phyloP scores from a whole-genome alignment of 78 protist species.

The Ministeria vibrans region DNA sequence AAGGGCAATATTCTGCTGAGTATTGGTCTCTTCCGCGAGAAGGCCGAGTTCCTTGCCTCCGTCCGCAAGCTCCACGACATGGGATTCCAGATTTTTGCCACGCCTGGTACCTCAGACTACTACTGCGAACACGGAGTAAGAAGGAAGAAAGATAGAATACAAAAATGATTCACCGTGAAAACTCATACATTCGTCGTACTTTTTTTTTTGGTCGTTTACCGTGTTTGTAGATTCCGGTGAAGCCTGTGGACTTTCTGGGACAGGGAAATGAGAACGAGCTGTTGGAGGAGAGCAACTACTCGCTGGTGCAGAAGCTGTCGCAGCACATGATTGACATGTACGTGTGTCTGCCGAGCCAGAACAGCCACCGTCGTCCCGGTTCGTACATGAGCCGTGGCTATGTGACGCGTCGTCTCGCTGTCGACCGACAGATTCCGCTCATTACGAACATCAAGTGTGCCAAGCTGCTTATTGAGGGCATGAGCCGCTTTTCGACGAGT shows the following conservation, averaged over 20 bases:
- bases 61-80: constrained; percentile 40
- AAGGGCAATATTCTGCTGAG: constrained; percentile 61
- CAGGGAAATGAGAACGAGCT: neutral
- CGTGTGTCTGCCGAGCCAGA: constrained; percentile 74
- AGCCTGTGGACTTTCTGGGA: constrained; percentile 7
- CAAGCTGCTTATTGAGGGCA: constrained; percentile 66
- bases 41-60: constrained; percentile 65
- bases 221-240: neutral
- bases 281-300: neutral
- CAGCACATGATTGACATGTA: constrained; percentile 50
- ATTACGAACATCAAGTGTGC: constrained; percentile 88
- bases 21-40: constrained; percentile 72
- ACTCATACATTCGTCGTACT: neutral
- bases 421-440: constrained; percentile 74
- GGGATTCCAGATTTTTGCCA: constrained; percentile 57
- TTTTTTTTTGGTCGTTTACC: neutral
- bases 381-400: constrained; percentile 74
- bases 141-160: neutral
- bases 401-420: constrained; percentile 72
- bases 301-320: constrained; percentile 8
- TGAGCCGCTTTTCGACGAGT: neutral
- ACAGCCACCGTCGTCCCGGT: constrained; percentile 68
- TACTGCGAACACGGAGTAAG: constrained; percentile 45
- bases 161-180: neutral
- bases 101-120: constrained; percentile 72